phyloP scores from a whole-genome alignment of 140 eudicot species.

The Flaveria floridana region DNA sequence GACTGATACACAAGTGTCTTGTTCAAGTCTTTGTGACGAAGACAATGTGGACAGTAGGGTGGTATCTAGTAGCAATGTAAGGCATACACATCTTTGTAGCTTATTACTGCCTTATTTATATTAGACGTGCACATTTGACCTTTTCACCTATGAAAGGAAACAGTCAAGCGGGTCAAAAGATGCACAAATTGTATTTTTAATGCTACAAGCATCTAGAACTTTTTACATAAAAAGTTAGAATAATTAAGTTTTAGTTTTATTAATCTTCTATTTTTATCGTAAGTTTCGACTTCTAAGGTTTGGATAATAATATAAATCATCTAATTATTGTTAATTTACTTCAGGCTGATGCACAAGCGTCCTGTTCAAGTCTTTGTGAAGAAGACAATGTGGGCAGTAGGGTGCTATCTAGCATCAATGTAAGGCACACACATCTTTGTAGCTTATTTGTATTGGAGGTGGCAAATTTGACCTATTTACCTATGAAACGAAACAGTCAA shows the following conservation, averaged over 20 bases:
- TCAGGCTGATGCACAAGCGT: slow-evolving; percentile 26
- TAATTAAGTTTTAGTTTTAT: too few species aligned
- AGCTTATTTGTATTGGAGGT: slow-evolving; percentile 1
- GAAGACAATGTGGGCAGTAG: slow-evolving; percentile 11
- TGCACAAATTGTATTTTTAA: neutral
- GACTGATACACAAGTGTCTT: slow-evolving; percentile 22
- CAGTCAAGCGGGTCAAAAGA: neutral
- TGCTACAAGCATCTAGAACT: neutral
- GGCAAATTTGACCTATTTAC: neutral
- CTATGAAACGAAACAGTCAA: neutral
- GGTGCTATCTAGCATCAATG: neutral
- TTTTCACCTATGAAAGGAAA: neutral
- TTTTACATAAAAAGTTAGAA: neutral
- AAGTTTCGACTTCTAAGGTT: slow-evolving; percentile 17
- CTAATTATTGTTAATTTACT: neutral
- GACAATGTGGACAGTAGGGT: slow-evolving; percentile 2
- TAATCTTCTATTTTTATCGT: neutral
- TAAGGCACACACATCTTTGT: slow-evolving; percentile 8
- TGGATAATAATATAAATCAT: neutral
- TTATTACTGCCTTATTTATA: neutral
- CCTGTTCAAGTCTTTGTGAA: slow-evolving; percentile 23
- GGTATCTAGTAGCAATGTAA: slow-evolving; percentile 9
- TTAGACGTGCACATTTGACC: neutral
- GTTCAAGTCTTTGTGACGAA: slow-evolving; percentile 20
- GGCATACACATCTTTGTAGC: neutral